These are phyloP conservation scores for Scutellaria minor DNA, from an alignment of 257 asterid species.

Conservation along the genomic window DNA sequence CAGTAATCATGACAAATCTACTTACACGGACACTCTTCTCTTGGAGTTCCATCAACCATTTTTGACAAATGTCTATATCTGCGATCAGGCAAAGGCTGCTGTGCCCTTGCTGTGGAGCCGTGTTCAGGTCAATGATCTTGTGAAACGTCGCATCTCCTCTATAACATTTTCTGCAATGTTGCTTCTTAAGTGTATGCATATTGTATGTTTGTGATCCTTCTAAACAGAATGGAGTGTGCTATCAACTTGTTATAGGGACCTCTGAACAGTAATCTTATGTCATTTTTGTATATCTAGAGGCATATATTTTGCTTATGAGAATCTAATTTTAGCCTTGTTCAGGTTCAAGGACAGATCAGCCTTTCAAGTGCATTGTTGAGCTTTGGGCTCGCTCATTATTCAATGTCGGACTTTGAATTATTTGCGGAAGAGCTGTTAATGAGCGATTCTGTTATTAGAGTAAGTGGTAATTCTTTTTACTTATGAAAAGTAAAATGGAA, in stretches of 20 bases:
- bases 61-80: slow-evolving; percentile 77
- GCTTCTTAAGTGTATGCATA: neutral
- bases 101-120: slow-evolving; percentile 99
- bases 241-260: slow-evolving; percentile 1
- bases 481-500: slow-evolving; percentile 18
- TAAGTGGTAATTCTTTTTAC: slow-evolving; percentile 41
- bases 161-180: slow-evolving; percentile 7
- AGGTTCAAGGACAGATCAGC: slow-evolving; percentile 99
- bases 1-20: slow-evolving; percentile 74
- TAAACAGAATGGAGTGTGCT: slow-evolving; percentile 10
- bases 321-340: slow-evolving; percentile 37
- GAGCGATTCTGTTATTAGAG: slow-evolving; percentile 91
- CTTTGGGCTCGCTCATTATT: slow-evolving; percentile 89
- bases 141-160: slow-evolving; percentile 2
- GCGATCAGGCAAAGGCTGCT: slow-evolving; percentile 83
- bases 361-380: slow-evolving; percentile 72
- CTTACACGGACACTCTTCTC: slow-evolving; percentile 88
- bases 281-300: slow-evolving; percentile 4
- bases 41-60: slow-evolving; percentile 93
- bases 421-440: slow-evolving; percentile 96
- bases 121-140: slow-evolving; percentile 68
- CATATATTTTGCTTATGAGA: slow-evolving; percentile 2
- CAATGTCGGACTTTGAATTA: slow-evolving; percentile 94
- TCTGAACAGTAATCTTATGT: slow-evolving; percentile 4
- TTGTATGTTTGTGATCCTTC: slow-evolving; percentile 21